Evolutionary conservation across 2,329 filamentous ascomycete genomes (phyloP), one percentile per base, ranked within the genome.

Genomic region (Penicillium sclerotigenum): DNA sequence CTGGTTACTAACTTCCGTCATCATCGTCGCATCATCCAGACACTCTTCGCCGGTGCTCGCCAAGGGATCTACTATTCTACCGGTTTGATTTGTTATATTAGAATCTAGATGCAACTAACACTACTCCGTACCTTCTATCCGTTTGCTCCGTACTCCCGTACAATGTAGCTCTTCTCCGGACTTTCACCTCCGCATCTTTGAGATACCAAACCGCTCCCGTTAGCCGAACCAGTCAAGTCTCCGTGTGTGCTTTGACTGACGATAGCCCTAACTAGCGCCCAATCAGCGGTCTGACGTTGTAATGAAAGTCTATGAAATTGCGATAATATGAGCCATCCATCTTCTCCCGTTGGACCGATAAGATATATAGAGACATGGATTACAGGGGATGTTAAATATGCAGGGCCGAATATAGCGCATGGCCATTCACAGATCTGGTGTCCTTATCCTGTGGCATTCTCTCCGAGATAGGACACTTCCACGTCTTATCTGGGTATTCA

Each of bases 301-400:
- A 46, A 59, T 43, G 18, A 45, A 52, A 50, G 13, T 50, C 18
- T 26, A 26, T 45, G 33, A n/a, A 49, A 41, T 24, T 24, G 20
- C 38, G 36, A 31, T 40, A 41, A 49, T 42, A 50, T 57, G 56
- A 60, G 54, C 59, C 62, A 64, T 60, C 52, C 26, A 47, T 36
- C 24, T 29, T n/a, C 49, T 62, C 64, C 54, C 52, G 61, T 66
- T 66, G 64, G 64, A 42, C 62, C 64, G 64, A 66, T 66, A 66
- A 66, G 52, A 34, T 26, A 10, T 34, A 47, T 20, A 48, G 34
- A 24, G 28, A 7, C 14, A 42, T 2, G 13, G 14, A 11, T 34
- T 16, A 22, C 18, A 33, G 47, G 36, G 34, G 20, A 33, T 51
- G 41, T 37, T 46, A 29, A 29, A 33, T 13, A 40, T 45, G 36